Evolutionary conservation across 192 early-diverging fungal species (phyloP), one percentile per base, ranked within the genome.

Genomic region (Chytriomyces sp.): DNA sequence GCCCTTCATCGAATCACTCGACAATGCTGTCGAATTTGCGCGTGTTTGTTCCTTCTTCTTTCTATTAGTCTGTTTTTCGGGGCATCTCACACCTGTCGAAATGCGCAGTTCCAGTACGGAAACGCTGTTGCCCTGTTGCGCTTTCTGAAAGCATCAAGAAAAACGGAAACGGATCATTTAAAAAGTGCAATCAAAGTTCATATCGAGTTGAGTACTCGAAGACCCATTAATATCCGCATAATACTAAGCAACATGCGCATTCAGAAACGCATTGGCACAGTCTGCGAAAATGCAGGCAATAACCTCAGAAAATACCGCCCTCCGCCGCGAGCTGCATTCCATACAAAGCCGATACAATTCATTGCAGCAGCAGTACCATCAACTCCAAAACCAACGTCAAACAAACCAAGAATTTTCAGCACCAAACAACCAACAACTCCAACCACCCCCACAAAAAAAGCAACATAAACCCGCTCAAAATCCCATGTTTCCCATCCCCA

Each of bases 1-100:
- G n/a, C 72, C 72, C 16, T 73, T 61, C 63, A 73, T 73, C 43
- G 72, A 61, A 46, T 10, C 26, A 13, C 43, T 73, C 8, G 72
- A 73, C 45, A 73, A 44, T n/a, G 72, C 72, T 20, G 8, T 73
- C 13, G 72, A 73, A 67, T 11, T 43, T 9, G 69, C 69, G n/a
- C 50, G 28, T 5, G 57, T 71, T 71, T 71, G 50, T 7, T 23
- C 7, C 20, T 7, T 49, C 43, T n/a, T 23, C 35, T 53, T 18
- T 53, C 35, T 26, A 10, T 0, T 20, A n/a, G n/a, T n/a, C n/a
- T n/a, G n/a, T n/a, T n/a, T n/a, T n/a, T n/a, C n/a, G n/a, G n/a
- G n/a, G n/a, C n/a, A n/a, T n/a, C n/a, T 45, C 1, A n/a, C 8
- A 5, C 11, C 53, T 18, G 11, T 57, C 13, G 20, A 11, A 20